Evolutionary conservation across 2,329 filamentous ascomycete species (phyloP), one percentile per base, ranked within the genome.

Genomic region (Penicillium sp.): DNA sequence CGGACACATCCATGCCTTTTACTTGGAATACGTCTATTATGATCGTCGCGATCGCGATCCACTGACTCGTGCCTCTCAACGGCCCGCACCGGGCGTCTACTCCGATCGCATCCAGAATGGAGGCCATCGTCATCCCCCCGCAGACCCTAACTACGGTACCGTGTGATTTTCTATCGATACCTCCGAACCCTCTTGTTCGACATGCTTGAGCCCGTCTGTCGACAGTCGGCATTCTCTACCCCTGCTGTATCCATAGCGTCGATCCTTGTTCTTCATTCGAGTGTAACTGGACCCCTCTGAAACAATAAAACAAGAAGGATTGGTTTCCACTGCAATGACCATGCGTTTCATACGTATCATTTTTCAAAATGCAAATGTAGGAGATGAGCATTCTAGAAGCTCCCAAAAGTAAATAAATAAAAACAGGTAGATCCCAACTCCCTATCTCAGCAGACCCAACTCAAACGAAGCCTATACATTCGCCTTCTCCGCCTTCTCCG

Each of bases 11-110:
- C 87, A 92, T 71, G 89, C 89, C 43, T 92, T 92, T 73, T 94
- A 92, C 72, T 65, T 91, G 60, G 86, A 92, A 75, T 95, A 92
- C 72, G 80, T 95, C 60, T 96, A 92, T 78, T 93, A 88, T 73
- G 84, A 90, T 67, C 87, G 88, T 39, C 82, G 69, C 45, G 61
- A 65, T 25, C 64, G 62, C 38, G 67, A 67, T 34, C 62, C 65
- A 21, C 40, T 63, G 19, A 65, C 63, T 29, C 59, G 65, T 23
- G 49, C 61, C 8, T 59, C 59, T 6, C 57, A 59, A 25, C 59
- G 48, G 15, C 67, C 59, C 9, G 74, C 73, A 0, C 73, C 73
- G 2, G 74, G 74, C 1, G 73, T 77, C 13, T 77, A 75, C 56
- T 77, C 75, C 6, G 66, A 75, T 6, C 68, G 71, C 16, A 74